phyloP scores from a whole-genome alignment of 2,329 filamentous ascomycete species.

The Aspergillus versicolor region DNA sequence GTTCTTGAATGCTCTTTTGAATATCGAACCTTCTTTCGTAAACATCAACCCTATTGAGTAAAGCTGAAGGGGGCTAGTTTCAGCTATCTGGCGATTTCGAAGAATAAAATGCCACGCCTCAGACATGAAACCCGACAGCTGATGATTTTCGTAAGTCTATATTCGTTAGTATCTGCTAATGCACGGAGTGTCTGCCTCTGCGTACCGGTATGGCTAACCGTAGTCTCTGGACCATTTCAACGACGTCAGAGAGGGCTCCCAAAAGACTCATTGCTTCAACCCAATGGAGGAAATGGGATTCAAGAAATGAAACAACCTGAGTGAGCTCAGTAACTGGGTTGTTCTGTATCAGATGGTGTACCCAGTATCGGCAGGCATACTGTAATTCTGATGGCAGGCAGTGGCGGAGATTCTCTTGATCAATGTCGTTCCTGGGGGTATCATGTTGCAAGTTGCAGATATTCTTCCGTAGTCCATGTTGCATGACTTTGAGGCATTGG shows the following conservation, averaged over 20 bases:
- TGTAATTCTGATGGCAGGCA: conserved; percentile 19
- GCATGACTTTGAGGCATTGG: conserved; percentile 8
- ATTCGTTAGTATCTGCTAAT: background rate
- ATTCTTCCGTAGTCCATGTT: conserved; percentile 22
- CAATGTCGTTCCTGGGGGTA: conserved; percentile 8
- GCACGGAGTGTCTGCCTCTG: background rate
- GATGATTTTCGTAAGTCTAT: background rate
- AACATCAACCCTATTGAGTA: conserved; percentile 38
- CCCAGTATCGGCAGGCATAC: conserved; percentile 32
- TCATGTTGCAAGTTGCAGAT: conserved; percentile 15
- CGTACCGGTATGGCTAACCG: conserved; percentile 14
- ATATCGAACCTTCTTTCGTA: conserved; percentile 24
- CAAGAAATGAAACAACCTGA: background rate
- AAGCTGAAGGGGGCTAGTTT: conserved; percentile 35
- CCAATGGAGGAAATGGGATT: conserved; percentile 29
- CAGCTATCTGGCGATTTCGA: conserved; percentile 25
- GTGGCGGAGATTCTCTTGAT: background rate
- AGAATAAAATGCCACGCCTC: conserved; percentile 35
- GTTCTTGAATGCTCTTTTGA: conserved; percentile 24
- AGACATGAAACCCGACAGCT: conserved; percentile 24
- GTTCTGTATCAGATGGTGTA: conserved; percentile 22
- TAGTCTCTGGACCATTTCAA: conserved; percentile 16
- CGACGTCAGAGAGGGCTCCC: conserved; percentile 17
- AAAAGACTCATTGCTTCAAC: conserved; percentile 26
- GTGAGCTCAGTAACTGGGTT: background rate